Percentiles rank a stretch among this genome's conserved stretches.
These are phyloP conservation scores for Syzygium oleosum DNA, from an alignment of 345 rosid genomes.

Conservation along the genomic window DNA sequence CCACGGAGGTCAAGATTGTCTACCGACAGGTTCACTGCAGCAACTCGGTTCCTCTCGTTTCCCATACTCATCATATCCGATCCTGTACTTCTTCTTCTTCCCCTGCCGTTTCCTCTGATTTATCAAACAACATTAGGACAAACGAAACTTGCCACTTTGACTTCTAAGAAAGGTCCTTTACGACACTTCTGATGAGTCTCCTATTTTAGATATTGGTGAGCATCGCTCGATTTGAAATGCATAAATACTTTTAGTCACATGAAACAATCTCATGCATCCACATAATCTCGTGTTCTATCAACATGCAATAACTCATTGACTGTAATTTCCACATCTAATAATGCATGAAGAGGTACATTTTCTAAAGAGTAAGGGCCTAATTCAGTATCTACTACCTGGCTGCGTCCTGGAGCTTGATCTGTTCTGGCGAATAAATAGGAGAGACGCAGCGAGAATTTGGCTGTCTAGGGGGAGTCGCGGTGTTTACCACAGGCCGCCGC, in stretches of 20 bases:
- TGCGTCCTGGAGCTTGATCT: conserved; percentile 24
- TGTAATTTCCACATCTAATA: background rate
- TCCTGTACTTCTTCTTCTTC: background rate
- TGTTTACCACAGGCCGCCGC: conserved; percentile 34
- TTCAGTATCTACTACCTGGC: conserved; percentile 18
- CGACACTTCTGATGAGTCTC: background rate
- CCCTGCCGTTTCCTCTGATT: background rate
- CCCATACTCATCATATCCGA: background rate
- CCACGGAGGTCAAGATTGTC: background rate
- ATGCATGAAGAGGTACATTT: background rate
- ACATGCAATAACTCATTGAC: background rate
- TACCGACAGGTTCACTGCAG: background rate
- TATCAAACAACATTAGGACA: background rate
- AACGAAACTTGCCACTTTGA: background rate
- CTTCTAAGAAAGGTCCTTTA: background rate
- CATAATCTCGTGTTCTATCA: background rate
- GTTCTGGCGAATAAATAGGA: background rate
- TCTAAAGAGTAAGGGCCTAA: background rate
- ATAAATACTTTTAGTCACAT: background rate
- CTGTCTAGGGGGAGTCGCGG: conserved; percentile 45
- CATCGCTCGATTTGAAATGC: background rate
- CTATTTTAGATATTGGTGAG: background rate
- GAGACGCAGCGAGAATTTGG: conserved; percentile 19
- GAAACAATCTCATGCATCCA: background rate
- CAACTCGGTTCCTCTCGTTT: background rate